phyloP scores from a whole-genome alignment of 257 asterid species.

The Jacaranda copaia region DNA sequence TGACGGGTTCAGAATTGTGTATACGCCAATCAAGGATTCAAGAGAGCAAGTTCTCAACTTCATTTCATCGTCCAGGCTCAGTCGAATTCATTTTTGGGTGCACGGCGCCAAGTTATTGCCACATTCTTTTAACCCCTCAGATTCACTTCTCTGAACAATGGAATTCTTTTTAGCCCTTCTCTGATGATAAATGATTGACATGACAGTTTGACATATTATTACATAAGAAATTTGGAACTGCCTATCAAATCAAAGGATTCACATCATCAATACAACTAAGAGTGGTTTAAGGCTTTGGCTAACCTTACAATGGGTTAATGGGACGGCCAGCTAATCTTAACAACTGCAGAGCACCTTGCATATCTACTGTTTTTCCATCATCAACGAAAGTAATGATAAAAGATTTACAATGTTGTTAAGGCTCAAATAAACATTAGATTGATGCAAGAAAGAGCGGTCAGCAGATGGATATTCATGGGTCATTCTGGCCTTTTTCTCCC shows the following conservation, averaged over 20 bases:
- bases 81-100: neutral
- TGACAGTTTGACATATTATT: neutral
- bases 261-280: neutral
- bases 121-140: slow-evolving; percentile 12
- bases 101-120: slow-evolving; percentile 25
- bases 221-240: neutral
- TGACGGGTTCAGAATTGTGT: neutral
- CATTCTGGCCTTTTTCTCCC: neutral
- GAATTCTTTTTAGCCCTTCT: too few species aligned
- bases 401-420: neutral
- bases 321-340: neutral
- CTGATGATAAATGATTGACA: too few species aligned
- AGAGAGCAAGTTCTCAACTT: slow-evolving; percentile 17
- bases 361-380: neutral
- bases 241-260: neutral
- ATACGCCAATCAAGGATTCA: slow-evolving; percentile 3
- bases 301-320: neutral
- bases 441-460: neutral
- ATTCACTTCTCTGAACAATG: neutral
- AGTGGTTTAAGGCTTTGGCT: neutral
- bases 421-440: neutral
- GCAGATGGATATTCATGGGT: neutral
- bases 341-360: neutral
- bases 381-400: neutral
- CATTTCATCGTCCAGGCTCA: slow-evolving; percentile 10